phyloP scores from a whole-genome alignment of 371 early-diverging fungal species.

The Mortierella sp. region DNA sequence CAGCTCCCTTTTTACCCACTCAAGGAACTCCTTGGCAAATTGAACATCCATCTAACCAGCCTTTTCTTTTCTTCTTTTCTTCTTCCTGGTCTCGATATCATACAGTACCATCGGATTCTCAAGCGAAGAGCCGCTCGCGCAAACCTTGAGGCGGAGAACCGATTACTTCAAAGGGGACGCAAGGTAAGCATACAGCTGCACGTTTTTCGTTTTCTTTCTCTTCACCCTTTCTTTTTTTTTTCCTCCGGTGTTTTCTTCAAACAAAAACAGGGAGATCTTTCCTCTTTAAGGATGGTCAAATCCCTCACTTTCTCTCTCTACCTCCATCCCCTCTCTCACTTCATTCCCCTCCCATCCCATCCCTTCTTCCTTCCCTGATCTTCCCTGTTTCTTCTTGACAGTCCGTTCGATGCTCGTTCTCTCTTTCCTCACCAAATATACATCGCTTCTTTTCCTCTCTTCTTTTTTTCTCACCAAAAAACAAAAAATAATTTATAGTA shows the following conservation, averaged over 20 bases:
- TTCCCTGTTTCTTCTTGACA: not conserved
- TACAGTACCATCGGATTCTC: slow-evolving; percentile 85
- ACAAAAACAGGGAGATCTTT: not conserved
- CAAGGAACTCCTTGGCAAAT: not conserved
- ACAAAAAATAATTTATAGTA: slow-evolving; percentile 71
- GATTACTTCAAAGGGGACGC: slow-evolving; percentile 63
- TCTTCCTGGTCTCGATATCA: not conserved
- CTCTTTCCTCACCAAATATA: not conserved
- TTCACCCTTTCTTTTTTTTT: slow-evolving; percentile 13
- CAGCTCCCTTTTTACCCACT: not conserved
- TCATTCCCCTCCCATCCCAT: not conserved
- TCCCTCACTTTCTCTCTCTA: not conserved
- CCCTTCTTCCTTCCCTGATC: not conserved
- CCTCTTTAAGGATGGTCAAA: not conserved
- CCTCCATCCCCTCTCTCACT: no score
- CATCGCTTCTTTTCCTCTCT: not conserved
- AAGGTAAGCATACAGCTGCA: slow-evolving; percentile 58
- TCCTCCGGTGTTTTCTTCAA: not conserved
- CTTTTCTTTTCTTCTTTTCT: not conserved
- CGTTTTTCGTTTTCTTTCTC: slow-evolving; percentile 15
- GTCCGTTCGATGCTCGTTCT: not conserved
- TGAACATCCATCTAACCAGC: not conserved
- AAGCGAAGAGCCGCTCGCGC: slow-evolving; percentile 86
- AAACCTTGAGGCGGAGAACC: slow-evolving; percentile 70
- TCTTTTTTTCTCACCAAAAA: slow-evolving; percentile 6